These are phyloP conservation scores for Dryas octopetala DNA, from an alignment of 306 rosid species.

Conservation along the genomic window DNA sequence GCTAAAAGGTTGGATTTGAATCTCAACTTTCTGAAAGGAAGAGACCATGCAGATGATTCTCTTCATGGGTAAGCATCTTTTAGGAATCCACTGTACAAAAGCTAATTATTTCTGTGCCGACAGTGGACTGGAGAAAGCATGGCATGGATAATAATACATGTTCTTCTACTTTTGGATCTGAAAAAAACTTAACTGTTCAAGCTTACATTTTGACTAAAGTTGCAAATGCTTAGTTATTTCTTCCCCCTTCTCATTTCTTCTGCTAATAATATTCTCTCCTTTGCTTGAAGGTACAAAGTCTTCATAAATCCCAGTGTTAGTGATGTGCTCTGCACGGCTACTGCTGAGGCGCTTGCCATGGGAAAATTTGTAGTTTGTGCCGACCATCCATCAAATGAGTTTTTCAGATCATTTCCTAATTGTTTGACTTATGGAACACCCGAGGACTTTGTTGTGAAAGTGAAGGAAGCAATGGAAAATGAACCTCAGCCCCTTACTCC, in stretches of 20 bases:
- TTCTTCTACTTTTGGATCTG: neutral
- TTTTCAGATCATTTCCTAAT: slow-evolving; percentile 87
- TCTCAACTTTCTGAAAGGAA: slow-evolving; percentile 88
- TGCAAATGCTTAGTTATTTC: neutral
- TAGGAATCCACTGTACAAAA: neutral
- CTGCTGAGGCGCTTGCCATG: slow-evolving; percentile 99
- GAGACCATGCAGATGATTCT: slow-evolving; percentile 94
- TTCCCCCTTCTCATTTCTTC: neutral
- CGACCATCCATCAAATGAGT: slow-evolving; percentile 91
- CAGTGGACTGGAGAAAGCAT: neutral
- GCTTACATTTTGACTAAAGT: neutral
- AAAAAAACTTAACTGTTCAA: neutral
- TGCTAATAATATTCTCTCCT: slow-evolving; percentile 21
- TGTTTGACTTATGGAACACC: slow-evolving; percentile 85
- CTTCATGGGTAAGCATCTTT: slow-evolving; percentile 70
- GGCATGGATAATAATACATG: neutral
- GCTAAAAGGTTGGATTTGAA: slow-evolving; percentile 81
- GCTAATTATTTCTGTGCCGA: neutral
- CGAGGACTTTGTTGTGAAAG: slow-evolving; percentile 84
- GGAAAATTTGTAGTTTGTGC: slow-evolving; percentile 97
- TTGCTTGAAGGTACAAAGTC: slow-evolving; percentile 83
- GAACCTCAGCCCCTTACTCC: slow-evolving; percentile 91
- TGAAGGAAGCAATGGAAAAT: slow-evolving; percentile 78
- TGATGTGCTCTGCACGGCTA: slow-evolving; percentile 95
- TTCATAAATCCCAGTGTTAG: slow-evolving; percentile 94